These are phyloP conservation scores for Pterocarpus macrocarpus DNA, from an alignment of 306 rosid species.

Conservation along the genomic window DNA sequence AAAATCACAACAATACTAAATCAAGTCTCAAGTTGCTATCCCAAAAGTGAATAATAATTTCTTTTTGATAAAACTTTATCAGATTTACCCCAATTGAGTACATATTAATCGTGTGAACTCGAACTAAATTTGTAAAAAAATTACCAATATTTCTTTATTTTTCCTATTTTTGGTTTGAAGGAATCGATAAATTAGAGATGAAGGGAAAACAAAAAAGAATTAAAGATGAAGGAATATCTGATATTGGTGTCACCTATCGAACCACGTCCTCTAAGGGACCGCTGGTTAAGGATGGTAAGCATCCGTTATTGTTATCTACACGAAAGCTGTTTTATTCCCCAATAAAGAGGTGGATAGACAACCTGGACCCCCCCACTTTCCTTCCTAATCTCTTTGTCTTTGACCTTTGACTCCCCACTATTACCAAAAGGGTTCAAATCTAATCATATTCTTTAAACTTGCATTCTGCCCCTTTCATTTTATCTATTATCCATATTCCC, in stretches of 20 bases:
- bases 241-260: slow-evolving; percentile 37
- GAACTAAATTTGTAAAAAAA: no score
- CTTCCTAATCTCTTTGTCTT: slow-evolving; percentile 64
- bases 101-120: no score
- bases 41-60: no score
- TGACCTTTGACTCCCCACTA: slow-evolving; percentile 87
- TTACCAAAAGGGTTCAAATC: slow-evolving; percentile 52
- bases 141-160: no score
- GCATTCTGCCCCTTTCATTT: slow-evolving; percentile 38
- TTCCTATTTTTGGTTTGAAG: background rate
- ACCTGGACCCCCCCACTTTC: slow-evolving; percentile 82
- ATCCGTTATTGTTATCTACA: slow-evolving; percentile 66
- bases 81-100: no score
- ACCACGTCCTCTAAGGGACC: slow-evolving; percentile 55
- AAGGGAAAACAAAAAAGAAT: background rate
- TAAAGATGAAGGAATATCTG: slow-evolving; percentile 41
- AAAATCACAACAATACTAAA: no score
- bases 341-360: slow-evolving; percentile 67
- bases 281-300: slow-evolving; percentile 41
- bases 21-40: no score
- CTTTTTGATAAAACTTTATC: no score
- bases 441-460: slow-evolving; percentile 44
- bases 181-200: background rate
- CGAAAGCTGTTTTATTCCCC: slow-evolving; percentile 46
- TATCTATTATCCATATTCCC: background rate